A percentile compares a stretch with the other conserved stretches of the same genome.
phyloP scores from a whole-genome alignment of 176 grass and related monocot species.

The Hyparrhenia diplandra region DNA sequence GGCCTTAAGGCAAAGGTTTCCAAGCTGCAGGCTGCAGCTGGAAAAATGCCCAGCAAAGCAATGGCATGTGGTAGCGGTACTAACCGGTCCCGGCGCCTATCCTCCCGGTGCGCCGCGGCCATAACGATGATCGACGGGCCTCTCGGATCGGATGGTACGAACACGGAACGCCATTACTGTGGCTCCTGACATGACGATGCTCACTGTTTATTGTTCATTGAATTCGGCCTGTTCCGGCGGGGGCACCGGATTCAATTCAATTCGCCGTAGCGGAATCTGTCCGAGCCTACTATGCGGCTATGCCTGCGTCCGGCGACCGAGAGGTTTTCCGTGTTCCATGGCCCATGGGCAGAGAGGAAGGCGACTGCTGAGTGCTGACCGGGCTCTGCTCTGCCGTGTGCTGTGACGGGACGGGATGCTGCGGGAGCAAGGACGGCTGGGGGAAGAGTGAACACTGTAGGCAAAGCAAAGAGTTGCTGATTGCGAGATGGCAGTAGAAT shows the following conservation, averaged over 20 bases:
- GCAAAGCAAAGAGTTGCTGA: constrained; percentile 21
- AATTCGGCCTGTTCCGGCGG: neutral
- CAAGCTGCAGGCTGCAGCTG: neutral
- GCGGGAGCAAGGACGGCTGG: neutral
- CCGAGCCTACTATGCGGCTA: neutral
- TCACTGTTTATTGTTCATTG: constrained; percentile 14
- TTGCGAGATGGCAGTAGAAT: constrained; percentile 11
- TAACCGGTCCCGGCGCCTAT: too few species aligned
- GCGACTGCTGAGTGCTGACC: too few species aligned
- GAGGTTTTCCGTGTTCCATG: neutral
- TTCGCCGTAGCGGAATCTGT: neutral
- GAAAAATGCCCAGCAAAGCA: neutral
- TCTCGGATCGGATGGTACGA: neutral
- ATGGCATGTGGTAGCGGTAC: neutral
- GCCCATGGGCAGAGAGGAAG: neutral
- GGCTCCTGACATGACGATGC: neutral
- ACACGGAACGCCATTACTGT: constrained; percentile 22
- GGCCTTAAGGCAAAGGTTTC: neutral
- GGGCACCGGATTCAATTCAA: neutral
- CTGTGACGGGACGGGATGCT: neutral
- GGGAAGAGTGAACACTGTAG: neutral
- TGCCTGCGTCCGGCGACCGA: neutral
- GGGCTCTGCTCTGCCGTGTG: too few species aligned
- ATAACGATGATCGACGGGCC: constrained; percentile 4
- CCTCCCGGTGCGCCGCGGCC: too few species aligned